Percentiles rank a stretch among this genome's conserved stretches.
Evolutionary conservation across 148 eudicot genomes (phyloP).

Genomic region (Dianthus caryophyllus): DNA sequence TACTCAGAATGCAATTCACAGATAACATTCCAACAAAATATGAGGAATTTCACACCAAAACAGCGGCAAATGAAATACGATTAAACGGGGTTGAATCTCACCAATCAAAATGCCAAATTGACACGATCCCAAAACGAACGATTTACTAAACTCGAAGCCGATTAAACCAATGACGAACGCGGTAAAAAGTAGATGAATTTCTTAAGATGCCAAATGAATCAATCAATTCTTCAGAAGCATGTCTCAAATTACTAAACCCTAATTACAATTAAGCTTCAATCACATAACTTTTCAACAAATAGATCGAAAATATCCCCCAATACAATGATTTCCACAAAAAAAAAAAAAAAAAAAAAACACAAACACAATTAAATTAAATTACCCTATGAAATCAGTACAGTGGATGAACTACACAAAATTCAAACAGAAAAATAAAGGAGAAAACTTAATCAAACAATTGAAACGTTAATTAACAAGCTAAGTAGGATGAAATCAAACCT

Average conservation of each 20-base stretch:
- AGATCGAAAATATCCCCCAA: background rate
- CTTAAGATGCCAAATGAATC: too few species aligned
- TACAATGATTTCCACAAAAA: background rate
- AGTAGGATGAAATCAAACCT: conserved; percentile 25
- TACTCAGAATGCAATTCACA: background rate
- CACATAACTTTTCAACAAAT: background rate
- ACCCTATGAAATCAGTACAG: background rate
- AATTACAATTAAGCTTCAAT: too few species aligned
- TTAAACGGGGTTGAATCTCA: too few species aligned
- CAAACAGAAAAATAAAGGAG: background rate
- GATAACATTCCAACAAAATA: too few species aligned
- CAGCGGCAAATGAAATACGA: too few species aligned
- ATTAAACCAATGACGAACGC: too few species aligned
- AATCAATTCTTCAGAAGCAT: too few species aligned
- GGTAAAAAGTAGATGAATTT: too few species aligned
- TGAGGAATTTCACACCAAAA: too few species aligned
- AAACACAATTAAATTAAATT: background rate
- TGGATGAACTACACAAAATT: background rate
- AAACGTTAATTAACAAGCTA: background rate
- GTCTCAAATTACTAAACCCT: too few species aligned
- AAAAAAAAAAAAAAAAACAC: background rate
- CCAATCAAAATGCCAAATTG: background rate
- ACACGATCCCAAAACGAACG: background rate
- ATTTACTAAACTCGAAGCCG: background rate
- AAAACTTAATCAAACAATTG: background rate